These are phyloP conservation scores for Salicornia ramosissima DNA, from an alignment of 148 eudicot species.

Conservation along the genomic window DNA sequence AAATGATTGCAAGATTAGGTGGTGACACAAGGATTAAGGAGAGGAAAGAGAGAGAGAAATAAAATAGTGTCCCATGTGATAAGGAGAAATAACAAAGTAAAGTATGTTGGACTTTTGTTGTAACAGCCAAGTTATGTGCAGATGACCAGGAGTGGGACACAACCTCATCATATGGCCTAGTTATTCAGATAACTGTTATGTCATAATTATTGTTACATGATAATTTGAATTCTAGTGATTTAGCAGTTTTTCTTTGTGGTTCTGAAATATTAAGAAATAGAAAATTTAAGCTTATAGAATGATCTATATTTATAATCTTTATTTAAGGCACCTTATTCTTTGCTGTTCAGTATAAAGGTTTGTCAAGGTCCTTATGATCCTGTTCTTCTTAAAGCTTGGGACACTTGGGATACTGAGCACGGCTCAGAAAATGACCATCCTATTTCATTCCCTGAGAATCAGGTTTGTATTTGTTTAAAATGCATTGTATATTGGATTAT, in stretches of 20 bases:
- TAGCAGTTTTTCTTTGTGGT: too few relatives aligned
- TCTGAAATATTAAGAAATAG: too few relatives aligned
- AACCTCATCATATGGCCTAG: too few relatives aligned
- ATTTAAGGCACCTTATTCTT: background rate
- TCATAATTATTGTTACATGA: too few relatives aligned
- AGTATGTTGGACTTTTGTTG: background rate
- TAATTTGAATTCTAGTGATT: too few relatives aligned
- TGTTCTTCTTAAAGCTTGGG: conserved; percentile 78
- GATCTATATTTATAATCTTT: conserved; percentile 10
- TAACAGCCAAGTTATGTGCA: background rate
- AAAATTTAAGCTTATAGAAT: too few relatives aligned
- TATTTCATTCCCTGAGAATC: conserved; percentile 60
- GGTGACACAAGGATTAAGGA: too few relatives aligned
- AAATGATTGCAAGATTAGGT: background rate
- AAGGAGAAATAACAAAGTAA: too few relatives aligned
- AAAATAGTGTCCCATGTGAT: too few relatives aligned
- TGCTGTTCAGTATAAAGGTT: conserved; percentile 53
- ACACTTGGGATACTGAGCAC: conserved; percentile 70
- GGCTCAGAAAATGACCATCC: conserved; percentile 94
- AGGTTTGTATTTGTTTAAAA: conserved; percentile 38
- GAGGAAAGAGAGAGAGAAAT: too few relatives aligned
- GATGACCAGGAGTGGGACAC: background rate
- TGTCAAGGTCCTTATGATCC: conserved; percentile 84
- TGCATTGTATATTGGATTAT: background rate
- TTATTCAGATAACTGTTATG: too few relatives aligned